Base-by-base conservation (phyloP, 441 rosid species). In the Arabidopsis hybrid region DNA sequence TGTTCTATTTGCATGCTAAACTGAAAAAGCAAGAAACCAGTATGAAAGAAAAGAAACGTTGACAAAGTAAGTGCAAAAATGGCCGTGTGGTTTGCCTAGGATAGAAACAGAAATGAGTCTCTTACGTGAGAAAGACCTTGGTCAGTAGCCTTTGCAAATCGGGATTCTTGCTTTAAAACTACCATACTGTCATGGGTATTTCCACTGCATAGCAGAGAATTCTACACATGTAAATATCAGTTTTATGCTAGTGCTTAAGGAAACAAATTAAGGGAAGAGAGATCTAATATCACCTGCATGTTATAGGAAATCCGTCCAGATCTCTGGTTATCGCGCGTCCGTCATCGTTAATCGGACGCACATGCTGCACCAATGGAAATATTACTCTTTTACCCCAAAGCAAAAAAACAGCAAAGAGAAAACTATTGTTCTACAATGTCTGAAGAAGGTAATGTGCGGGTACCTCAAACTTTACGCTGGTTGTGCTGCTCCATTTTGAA, bases 121-220 rank as follows among this genome's bases (percentile, higher is more conserved):
- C 73, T 86, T 91, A 95, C 99, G 76, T 83, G 95, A 75, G 88
- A 87, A 84, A 95, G 93, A 83, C 97, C 88, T 80, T 65, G 79
- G 65, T 91, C 96, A 39, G 68, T 82, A 52, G 97, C 97, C 80
- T 86, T 89, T 18, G 91, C 87, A 64, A 83, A 92, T 74, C 79
- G 93, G 71, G 97, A 92, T 78, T 95, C 99, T 85, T 92, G 99
- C 93, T 91, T 92, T 75, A 95, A 74, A 71, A 95, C 91, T 51
- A 92, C 93, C 97, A 92, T 95, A 75, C 84, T 86, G 79, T 95
- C 99, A 64, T 83, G 85, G 57, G 88, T 57, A 80, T 65, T 85
- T 51, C 99, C 97, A 73, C 97, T 95, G 91, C 84, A 88, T 71
- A 60, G 60, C 75, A 78, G 77, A 77, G 51, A 78, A 69, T 73